phyloP scores from a whole-genome alignment of 306 rosid genomes.

The Casuarina cunninghamiana region DNA sequence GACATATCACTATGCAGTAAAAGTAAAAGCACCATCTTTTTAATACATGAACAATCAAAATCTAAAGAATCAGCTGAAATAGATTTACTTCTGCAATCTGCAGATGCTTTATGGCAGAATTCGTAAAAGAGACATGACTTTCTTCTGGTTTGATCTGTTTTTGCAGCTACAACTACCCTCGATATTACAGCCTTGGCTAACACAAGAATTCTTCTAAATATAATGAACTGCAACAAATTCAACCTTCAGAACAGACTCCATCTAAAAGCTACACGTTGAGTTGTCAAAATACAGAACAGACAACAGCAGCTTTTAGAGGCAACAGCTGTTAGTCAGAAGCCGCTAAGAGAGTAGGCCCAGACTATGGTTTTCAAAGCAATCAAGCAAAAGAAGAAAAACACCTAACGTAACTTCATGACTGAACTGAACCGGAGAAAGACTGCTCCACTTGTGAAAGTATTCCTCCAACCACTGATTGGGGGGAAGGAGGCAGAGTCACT shows the following conservation, averaged over 20 bases:
- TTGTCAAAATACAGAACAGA: neutral
- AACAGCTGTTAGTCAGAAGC: constrained; percentile 2
- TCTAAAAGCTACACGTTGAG: constrained; percentile 3
- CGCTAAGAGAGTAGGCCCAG: constrained; percentile 5
- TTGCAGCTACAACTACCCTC: neutral
- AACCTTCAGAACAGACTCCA: constrained; percentile 12
- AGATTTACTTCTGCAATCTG: constrained; percentile 7
- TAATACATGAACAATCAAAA: neutral
- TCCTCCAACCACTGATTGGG: neutral
- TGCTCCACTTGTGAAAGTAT: neutral
- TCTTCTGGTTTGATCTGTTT: neutral
- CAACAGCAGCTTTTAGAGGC: neutral
- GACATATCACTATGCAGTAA: neutral
- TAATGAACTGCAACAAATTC: constrained; percentile 8
- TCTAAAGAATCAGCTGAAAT: constrained; percentile 9
- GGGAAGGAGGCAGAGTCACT: neutral
- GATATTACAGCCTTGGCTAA: constrained; percentile 21
- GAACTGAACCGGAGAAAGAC: neutral
- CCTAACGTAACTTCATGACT: neutral
- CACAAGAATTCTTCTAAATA: constrained; percentile 23
- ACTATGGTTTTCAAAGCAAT: neutral
- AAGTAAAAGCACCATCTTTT: neutral
- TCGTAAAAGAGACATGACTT: neutral
- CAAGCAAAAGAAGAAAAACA: neutral
- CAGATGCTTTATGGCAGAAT: neutral